Base-by-base conservation (phyloP, 2,329 filamentous ascomycete species). In the Diplodia intermedia region DNA sequence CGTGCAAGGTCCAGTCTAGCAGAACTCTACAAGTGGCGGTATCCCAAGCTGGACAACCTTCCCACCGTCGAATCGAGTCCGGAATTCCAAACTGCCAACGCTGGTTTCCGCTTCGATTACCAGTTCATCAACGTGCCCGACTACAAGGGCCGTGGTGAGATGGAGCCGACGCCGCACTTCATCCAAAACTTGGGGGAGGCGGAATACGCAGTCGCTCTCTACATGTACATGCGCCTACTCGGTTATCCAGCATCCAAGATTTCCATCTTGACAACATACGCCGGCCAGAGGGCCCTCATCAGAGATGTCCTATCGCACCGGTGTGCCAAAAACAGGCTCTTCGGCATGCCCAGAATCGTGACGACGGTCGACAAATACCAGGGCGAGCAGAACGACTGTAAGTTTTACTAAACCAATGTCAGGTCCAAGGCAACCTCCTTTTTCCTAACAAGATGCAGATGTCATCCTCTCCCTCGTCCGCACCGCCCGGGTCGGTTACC, bases 331-430 rank as follows among this genome's bases (percentile, higher is more conserved):
- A 96, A 93, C 73, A 82, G 89, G 2, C 82, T 98, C 23, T 99
- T 99, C 80, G 94, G 94, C 9, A 82, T 97, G 79, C 95, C 95
- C 20, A 91, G 90, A 79, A 90, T 91, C 65, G 92, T 99, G 33
- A 94, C 92, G 3, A 99, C 96, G 5, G 94, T 99, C 71, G 95
- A 99, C 82, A 97, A 97, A 79, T 99, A 98, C 76, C 95, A 99
- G 82, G 96, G 95, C 78, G 95, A 99, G 83, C 95, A 99, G 81
- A 99, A 99, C 80, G 95, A 99, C 76, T 98, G 92, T 95, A 85
- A 85, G 91, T 88, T 67, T n/a, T 26, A 53, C 23, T 29, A 31
- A 14, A 36, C 14, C 31, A 26, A 20, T 5, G 33, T 4, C 49
- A 36, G 47, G 23, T n/a, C 43, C 29, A 23, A 20, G 11, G 26